Evolutionary conservation across 768 basidiomycete species (phyloP), one percentile per base, ranked within the genome.

Genomic region (Suillus paluster): DNA sequence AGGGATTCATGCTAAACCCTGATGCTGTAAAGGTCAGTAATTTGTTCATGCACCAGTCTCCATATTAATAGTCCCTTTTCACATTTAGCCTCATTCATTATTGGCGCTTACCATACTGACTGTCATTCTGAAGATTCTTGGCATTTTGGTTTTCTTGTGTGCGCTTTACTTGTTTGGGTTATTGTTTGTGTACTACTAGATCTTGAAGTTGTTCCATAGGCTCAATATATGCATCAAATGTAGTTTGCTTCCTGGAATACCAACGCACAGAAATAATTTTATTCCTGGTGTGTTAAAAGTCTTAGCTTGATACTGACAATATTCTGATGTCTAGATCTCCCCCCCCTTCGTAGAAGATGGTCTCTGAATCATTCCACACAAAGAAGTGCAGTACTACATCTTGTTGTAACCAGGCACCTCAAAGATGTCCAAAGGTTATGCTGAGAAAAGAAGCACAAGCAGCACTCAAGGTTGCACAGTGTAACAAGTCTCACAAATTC

Each of bases 391-490:
- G 27, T 7, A 5, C 23, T 27, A 55, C 30, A 12, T 27, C 34
- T 21, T 11, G 12, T 55, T 5, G 14, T 25, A 38, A 38, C 23
- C n/a, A 34, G 25, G 12, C 30, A 7, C 53, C 38, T 39, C 14
- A 5, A 39, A 39, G 10, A 21, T n/a, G 41, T 33, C 33, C 34
- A 21, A 61, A 53, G 53, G 50, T 45, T 15, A 19, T 10, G 9
- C 57, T 63, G 12, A 54, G 34, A 49, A 50, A 59, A 44, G 57
- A 52, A 44, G 62, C 62, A 19, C 19, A 38, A 21, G 49, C 25
- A 21, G 42, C 34, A 12, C 39, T 63, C 33, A 23, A 17, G 21
- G 25, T 30, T 30, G 45, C 44, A 25, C 41, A 27, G 15, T 23
- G 15, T 9, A 38, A 53, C 14, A 44, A 21, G 38, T 25, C 15